Evolutionary conservation across 768 basidiomycete species (phyloP), one percentile per base, ranked within the genome.

Genomic region (Leccinum fibrillosum): DNA sequence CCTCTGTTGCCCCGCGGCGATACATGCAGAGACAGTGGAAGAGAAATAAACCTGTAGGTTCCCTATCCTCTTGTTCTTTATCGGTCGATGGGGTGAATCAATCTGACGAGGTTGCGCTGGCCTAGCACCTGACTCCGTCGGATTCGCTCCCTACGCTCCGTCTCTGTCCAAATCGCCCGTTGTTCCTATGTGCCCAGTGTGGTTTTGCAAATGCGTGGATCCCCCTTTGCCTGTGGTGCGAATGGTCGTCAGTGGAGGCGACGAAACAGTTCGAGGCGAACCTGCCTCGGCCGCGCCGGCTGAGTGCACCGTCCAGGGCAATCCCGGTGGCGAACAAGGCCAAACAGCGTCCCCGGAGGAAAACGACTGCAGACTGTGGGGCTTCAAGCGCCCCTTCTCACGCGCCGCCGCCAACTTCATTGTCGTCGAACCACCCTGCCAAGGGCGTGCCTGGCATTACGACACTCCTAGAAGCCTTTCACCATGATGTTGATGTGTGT

Each of bases 181-280:
- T 76, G 52, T 82, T 82, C 61, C 74, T 73, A n/a, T 82, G 80
- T 69, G 70, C 60, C 32, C 73, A 65, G 49, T 82, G 80, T 55
- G 80, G 80, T 11, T 81, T 80, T 54, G 68, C 74, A 35, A 81
- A 81, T 52, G 73, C 78, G 47, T 75, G 77, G 62, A 72, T 82
- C 55, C 78, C 81, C 25, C 71, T 82, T 58, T 82, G 80, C 70
- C 66, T 81, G 17, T 82, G 80, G 78, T 81, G 81, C 65, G 67
- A 74, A 60, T 82, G 80, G 79, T 74, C 77, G 5, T 80, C 78
- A 25, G 64, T 71, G 17, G 74, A 69, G 53, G 76, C 79, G 5
- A 71, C 72, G 59, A 73, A 66, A 53, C 72, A 70, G 49, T 79
- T 77, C 61, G 76, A 80, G 61, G 59, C 66, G 23, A 75, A 68